Evolutionary conservation across 352 stramenopile species (phyloP).

Genomic region (Pythium diclinum): DNA sequence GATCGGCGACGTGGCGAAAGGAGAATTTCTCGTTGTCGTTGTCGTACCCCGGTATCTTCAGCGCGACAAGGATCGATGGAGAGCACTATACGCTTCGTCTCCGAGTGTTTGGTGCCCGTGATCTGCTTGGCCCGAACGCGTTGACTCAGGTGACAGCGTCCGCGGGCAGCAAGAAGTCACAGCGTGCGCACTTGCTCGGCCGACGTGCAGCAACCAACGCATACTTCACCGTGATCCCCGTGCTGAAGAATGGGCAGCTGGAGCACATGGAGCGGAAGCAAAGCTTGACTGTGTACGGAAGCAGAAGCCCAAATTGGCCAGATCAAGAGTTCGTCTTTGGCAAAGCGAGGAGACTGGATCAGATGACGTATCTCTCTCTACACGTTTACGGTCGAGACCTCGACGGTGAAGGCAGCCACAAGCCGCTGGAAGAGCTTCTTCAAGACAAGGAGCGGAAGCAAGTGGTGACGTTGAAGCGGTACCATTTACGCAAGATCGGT

Average conservation of each 20-base stretch:
- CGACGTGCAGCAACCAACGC: conserved; percentile 33
- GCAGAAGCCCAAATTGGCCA: conserved; percentile 53
- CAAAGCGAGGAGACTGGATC: conserved; percentile 42
- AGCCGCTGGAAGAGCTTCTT: conserved; percentile 35
- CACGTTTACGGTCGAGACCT: conserved; percentile 67
- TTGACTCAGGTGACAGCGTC: background rate
- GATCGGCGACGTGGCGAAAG: conserved; percentile 44
- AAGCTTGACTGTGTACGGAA: conserved; percentile 67
- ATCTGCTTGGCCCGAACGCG: conserved; percentile 31
- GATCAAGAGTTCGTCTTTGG: conserved; percentile 66
- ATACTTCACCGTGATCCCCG: conserved; percentile 72
- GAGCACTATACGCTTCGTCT: conserved; percentile 46
- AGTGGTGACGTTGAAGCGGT: conserved; percentile 39
- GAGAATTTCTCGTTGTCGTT: conserved; percentile 61
- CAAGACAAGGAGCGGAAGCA: conserved; percentile 31
- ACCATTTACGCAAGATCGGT: conserved; percentile 50
- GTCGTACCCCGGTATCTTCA: conserved; percentile 70
- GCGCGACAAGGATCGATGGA: conserved; percentile 28
- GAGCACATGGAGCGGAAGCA: conserved; percentile 47
- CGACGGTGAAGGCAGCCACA: conserved; percentile 29
- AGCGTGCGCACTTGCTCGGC: conserved; percentile 18
- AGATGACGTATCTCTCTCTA: conserved; percentile 61
- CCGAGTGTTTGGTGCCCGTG: conserved; percentile 39
- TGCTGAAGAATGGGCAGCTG: conserved; percentile 40
- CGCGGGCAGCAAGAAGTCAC: background rate